Conservation (phyloP, 2,329 filamentous ascomycete species). For the Zalaria sp. region DNA sequence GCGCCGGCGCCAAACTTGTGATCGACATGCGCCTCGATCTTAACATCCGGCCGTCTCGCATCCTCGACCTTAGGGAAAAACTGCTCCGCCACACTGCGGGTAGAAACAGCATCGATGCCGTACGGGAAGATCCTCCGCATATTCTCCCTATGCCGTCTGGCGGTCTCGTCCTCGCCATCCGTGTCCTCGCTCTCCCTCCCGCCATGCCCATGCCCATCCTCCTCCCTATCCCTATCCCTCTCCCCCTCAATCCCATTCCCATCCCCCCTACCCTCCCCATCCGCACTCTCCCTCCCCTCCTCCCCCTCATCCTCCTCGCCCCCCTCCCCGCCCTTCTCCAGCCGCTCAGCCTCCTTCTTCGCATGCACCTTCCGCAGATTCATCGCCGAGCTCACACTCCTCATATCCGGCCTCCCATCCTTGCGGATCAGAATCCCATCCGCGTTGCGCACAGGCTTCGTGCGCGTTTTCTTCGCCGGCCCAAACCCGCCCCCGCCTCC, state of each 20-base stretch:
- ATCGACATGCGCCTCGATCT: slow-evolving; percentile 2
- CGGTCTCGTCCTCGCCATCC: slow-evolving; percentile 9
- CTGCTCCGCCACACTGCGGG: slow-evolving; percentile 8
- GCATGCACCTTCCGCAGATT: slow-evolving; percentile 37
- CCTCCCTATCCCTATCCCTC: background rate
- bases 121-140: slow-evolving; percentile 17
- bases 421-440: slow-evolving; percentile 37
- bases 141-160: slow-evolving; percentile 14
- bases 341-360: slow-evolving; percentile 28
- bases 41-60: slow-evolving; percentile 1
- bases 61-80: slow-evolving; percentile 9
- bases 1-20: too few relatives aligned
- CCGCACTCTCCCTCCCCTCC: background rate
- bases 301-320: background rate
- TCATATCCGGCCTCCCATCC: slow-evolving; percentile 37
- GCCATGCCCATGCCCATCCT: background rate
- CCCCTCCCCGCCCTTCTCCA: background rate
- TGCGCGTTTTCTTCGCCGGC: slow-evolving; percentile 32
- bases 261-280: background rate
- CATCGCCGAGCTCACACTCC: slow-evolving; percentile 36
- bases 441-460: slow-evolving; percentile 34
- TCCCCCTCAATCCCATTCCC: background rate
- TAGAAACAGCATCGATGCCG: slow-evolving; percentile 7
- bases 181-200: background rate
- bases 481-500: slow-evolving; percentile 5